phyloP scores from a whole-genome alignment of 2,329 filamentous ascomycete genomes.

The Pezicula carpinea region DNA sequence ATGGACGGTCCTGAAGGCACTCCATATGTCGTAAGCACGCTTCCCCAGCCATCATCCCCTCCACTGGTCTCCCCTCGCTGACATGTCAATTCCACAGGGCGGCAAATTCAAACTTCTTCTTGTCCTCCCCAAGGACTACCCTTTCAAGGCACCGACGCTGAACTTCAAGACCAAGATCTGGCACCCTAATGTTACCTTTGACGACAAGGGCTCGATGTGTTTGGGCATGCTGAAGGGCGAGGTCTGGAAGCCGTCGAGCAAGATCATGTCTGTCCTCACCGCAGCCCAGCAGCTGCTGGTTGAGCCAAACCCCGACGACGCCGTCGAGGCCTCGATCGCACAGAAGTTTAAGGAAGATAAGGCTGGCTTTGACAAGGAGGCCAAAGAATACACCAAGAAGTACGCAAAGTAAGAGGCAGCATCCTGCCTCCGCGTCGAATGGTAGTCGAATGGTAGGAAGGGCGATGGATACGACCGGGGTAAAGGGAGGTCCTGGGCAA shows the following conservation, averaged over 20 bases:
- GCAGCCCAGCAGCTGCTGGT: conserved; percentile 60
- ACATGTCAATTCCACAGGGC: conserved; percentile 34
- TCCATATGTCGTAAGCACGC: conserved; percentile 54
- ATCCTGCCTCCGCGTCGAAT: not conserved
- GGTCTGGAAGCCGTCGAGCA: conserved; percentile 70
- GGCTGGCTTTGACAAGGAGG: conserved; percentile 59
- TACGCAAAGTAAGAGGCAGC: conserved; percentile 43
- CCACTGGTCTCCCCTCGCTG: not conserved
- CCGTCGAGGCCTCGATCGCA: conserved; percentile 64
- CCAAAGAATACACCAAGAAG: conserved; percentile 62
- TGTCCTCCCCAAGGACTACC: conserved; percentile 64
- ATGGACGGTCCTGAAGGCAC: conserved; percentile 63
- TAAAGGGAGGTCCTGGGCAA: too few relatives aligned
- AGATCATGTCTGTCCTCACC: conserved; percentile 59
- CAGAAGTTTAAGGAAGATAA: conserved; percentile 64
- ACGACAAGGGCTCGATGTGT: conserved; percentile 71
- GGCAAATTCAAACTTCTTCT: conserved; percentile 64
- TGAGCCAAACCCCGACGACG: conserved; percentile 68
- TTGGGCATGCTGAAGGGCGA: conserved; percentile 66
- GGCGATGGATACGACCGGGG: not conserved
- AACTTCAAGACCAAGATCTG: conserved; percentile 71
- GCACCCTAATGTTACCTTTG: conserved; percentile 71
- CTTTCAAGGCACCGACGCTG: conserved; percentile 68
- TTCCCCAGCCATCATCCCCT: not conserved
- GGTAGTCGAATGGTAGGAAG: not conserved